Base-by-base conservation (phyloP, 768 basidiomycete species). In the Pleurotus giganteus region DNA sequence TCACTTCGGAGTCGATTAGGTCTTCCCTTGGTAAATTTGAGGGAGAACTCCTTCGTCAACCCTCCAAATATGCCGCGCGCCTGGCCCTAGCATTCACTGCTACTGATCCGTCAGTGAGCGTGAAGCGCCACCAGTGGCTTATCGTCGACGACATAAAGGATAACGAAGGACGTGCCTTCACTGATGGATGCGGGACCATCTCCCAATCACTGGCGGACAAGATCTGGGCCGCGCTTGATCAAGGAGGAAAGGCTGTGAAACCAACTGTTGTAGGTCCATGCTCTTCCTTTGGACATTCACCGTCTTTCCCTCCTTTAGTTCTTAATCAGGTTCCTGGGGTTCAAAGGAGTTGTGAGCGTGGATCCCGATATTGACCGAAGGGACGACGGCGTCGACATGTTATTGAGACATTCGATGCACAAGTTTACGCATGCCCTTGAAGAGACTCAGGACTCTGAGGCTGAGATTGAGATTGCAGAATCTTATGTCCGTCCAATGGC, bases 381-480 rank as follows among this genome's bases (percentile, higher is more conserved):
- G 15, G 60, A 72, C 13, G 59, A 68, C 39, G 83, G 83, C 0
- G 80, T 85, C 46, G 78, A 76, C 15, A 88, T 94, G 86, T 77
- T 85, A 26, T 64, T 91, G 7, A 75, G 91, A 29, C 68, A 70
- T 4, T 88, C 87, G 0, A 92, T 92, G 89, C 78, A 76, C 31
- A 94, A 94, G 60, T 93, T 93, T 58, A 92, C 91, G 89, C 78
- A 76, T 31, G 92, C 94, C 60, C 92, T 92, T 57, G 69, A 77
- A 13, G 81, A 77, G 4, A 77, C 69, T 0, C 68, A 76, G 32
- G 77, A 67, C 13, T 67, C 70, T 36, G 59, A 70, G 28, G 85
- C 86, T 3, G 79, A 79, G 17, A 85, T 93, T 53, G 91, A 93
- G 63, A 91, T 92, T 27, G 86, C 88, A 0, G 74, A 75, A 47